Conservation (phyloP, 2,329 filamentous ascomycete species). For the Juglanconis juglandina region DNA sequence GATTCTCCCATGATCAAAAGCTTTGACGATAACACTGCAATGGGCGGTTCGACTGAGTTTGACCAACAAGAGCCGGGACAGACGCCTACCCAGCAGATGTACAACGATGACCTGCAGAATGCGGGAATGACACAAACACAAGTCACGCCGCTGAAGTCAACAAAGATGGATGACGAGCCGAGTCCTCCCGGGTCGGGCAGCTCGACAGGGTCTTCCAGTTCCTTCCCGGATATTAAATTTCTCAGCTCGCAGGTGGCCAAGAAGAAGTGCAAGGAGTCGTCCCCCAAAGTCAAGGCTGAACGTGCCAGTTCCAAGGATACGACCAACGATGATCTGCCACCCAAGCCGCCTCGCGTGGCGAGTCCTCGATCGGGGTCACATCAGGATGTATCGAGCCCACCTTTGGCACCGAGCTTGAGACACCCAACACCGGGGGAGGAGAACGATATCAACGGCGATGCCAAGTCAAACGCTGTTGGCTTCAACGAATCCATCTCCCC, state of each 20-base stretch:
- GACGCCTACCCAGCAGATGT: neutral
- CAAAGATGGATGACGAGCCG: neutral
- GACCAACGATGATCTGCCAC: neutral
- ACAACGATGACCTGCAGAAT: neutral
- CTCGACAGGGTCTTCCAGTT: slow-evolving; percentile 12
- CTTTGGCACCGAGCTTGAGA: neutral
- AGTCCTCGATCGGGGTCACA: neutral
- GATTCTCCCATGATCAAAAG: slow-evolving; percentile 3
- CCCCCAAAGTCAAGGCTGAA: slow-evolving; percentile 8
- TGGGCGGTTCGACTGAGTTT: neutral
- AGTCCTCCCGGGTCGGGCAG: neutral
- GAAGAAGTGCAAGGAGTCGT: neutral
- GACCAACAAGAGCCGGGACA: neutral
- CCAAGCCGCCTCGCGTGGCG: neutral
- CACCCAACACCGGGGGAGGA: neutral
- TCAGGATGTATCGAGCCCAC: neutral
- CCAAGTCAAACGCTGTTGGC: neutral
- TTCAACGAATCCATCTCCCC: slow-evolving; percentile 16
- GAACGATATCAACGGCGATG: neutral
- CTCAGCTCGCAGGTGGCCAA: slow-evolving; percentile 12
- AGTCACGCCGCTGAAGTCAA: neutral
- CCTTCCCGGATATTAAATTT: slow-evolving; percentile 13
- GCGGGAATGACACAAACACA: neutral
- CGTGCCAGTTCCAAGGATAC: neutral
- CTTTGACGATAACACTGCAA: slow-evolving; percentile 2